Conservation (phyloP, 2,329 filamentous ascomycete species). For the Monosporascus ibericus region DNA sequence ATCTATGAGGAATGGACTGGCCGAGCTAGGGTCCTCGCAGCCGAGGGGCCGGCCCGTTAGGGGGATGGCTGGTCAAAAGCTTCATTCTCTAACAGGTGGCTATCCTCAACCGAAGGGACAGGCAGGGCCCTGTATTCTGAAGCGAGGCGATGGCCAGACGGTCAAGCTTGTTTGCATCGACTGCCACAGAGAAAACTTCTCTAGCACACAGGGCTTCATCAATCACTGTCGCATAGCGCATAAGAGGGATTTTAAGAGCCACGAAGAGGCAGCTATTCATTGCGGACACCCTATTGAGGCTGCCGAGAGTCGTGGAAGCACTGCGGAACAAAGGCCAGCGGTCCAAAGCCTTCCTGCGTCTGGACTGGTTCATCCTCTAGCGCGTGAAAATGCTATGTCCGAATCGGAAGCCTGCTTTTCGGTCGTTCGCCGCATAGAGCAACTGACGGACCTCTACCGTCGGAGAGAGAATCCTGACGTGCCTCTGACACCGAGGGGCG, state of each 20-base stretch:
- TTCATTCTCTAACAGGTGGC: slow-evolving; percentile 64
- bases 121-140: slow-evolving; percentile 75
- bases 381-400: slow-evolving; percentile 48
- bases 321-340: slow-evolving; percentile 35
- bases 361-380: slow-evolving; percentile 57
- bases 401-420: slow-evolving; percentile 49
- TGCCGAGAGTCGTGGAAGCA: slow-evolving; percentile 47
- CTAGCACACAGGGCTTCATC: slow-evolving; percentile 97
- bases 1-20: slow-evolving; percentile 69
- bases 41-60: slow-evolving; percentile 46
- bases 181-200: slow-evolving; percentile 86
- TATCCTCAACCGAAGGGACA: slow-evolving; percentile 74
- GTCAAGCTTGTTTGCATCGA: slow-evolving; percentile 89
- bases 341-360: slow-evolving; percentile 23
- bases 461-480: slow-evolving; percentile 46
- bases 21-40: slow-evolving; percentile 41
- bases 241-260: slow-evolving; percentile 87
- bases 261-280: slow-evolving; percentile 85
- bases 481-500: slow-evolving; percentile 34
- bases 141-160: slow-evolving; percentile 75
- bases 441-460: slow-evolving; percentile 46
- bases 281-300: slow-evolving; percentile 79
- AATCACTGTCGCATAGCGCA: slow-evolving; percentile 98
- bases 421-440: slow-evolving; percentile 43
- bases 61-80: slow-evolving; percentile 50